Base-by-base conservation (phyloP, 2,329 filamentous ascomycete species). In the Graphiopsis chlorocephala region DNA sequence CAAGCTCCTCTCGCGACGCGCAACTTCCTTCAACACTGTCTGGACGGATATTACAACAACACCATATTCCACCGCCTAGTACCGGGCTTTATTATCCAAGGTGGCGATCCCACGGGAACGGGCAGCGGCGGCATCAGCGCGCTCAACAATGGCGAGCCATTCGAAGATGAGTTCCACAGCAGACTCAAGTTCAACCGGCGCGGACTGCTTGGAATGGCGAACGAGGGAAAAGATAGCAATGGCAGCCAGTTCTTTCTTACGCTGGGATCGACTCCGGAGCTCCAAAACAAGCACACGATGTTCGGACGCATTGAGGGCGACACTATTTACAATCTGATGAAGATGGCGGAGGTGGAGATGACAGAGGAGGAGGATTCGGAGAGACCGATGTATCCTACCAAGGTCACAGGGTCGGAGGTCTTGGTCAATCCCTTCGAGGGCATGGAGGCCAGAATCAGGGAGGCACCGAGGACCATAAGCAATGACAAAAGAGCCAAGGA, bases 231-330 rank as follows among this genome's bases (percentile, higher is more conserved):
- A 31, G 84, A 93, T 72, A 91, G 91, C 63, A 98, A 98, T 79
- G 91, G 92, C 35, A 97, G 92, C 77, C 95, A 99, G 78, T 98
- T 98, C 83, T 99, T 99, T 81, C 89, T 99, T 67, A 98, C 95
- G 0, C 80, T 99, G 61, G 93, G 88, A 68, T 82, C 83, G 63
- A 93, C 93, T 26, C 88, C 92, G 28, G 93, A 98, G 81, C 77
- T 99, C 73, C 92, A 90, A 70, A 90, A 90, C 60, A 92, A 91
- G 79, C 97, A 97, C 77, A 98, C 95, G 0, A 81, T 98, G 76
- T 98, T 99, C 81, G 95, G 95, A 20, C 85, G 95, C 64, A 86
- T 99, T 52, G 92, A 91, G 38, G 95, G 94, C 29, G 92, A 98
- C 69, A 97, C 94, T 17, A 95, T 99, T 63, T 99, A 96, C 80